phyloP scores from a whole-genome alignment of 2,329 filamentous ascomycete species.

The Cyphellophora europaea region DNA sequence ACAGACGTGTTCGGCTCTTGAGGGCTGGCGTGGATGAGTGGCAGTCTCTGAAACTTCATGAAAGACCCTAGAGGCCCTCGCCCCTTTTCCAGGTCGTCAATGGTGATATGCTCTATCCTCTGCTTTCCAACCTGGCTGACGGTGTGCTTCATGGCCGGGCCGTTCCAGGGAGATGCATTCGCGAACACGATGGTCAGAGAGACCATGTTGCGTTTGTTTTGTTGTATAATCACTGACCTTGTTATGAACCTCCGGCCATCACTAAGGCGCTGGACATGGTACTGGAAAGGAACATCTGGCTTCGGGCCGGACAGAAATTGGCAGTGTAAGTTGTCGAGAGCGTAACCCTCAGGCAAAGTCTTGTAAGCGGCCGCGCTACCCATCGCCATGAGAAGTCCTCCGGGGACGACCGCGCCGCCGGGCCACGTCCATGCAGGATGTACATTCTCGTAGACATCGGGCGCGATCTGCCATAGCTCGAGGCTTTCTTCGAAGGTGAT shows the following conservation, averaged over 20 bases:
- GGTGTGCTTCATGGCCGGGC: constrained; percentile 13
- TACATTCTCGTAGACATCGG: constrained; percentile 12
- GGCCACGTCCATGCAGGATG: constrained; percentile 17
- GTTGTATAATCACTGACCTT: constrained; percentile 11
- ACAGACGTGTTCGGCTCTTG: constrained; percentile 9
- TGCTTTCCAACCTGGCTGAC: constrained; percentile 4
- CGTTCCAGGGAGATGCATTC: constrained; percentile 11
- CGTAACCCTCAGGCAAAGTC: constrained; percentile 12
- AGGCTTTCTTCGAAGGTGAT: constrained; percentile 2
- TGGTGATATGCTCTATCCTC: constrained; percentile 9
- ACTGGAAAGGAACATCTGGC: constrained; percentile 7
- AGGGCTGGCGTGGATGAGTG: constrained; percentile 10
- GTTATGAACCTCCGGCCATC: constrained; percentile 15
- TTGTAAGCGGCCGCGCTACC: constrained; percentile 14
- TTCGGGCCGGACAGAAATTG: constrained; percentile 15
- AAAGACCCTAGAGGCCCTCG: constrained; percentile 8
- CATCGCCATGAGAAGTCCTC: constrained; percentile 16
- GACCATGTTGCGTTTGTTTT: constrained; percentile 9
- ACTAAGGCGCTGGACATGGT: constrained; percentile 13
- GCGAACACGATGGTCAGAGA: constrained; percentile 13
- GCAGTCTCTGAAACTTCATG: constrained; percentile 18
- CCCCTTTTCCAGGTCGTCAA: constrained; percentile 15
- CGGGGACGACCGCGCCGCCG: constrained; percentile 13
- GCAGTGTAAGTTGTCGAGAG: constrained; percentile 15
- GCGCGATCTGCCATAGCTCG: background rate